Conservation (phyloP, 2,329 filamentous ascomycete species). For the Arthrobotrys conoides region DNA sequence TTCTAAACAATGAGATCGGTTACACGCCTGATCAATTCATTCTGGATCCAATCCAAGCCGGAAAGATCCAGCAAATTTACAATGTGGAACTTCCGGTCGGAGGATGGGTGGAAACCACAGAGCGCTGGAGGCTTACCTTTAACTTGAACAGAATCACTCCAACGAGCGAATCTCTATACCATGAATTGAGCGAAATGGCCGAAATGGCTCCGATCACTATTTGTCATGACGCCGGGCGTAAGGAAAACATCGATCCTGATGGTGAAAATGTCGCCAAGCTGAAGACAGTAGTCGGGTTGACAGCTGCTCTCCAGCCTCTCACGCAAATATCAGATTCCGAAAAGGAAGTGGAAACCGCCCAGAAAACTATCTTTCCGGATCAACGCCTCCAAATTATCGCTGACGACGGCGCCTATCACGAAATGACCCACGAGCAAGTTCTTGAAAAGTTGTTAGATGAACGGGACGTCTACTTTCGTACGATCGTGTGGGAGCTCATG, state of each 20-base stretch:
- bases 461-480: constrained; percentile 51
- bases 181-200: not conserved
- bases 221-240: not conserved
- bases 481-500: constrained; percentile 51
- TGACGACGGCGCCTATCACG: constrained; percentile 8
- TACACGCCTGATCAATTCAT: constrained; percentile 56
- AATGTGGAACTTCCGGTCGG: constrained; percentile 26
- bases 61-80: constrained; percentile 50
- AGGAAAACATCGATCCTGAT: constrained; percentile 36
- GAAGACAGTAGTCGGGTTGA: not conserved
- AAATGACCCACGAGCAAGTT: constrained; percentile 40
- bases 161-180: constrained; percentile 19
- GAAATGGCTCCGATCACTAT: not conserved
- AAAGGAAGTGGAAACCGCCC: not conserved
- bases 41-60: constrained; percentile 32
- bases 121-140: constrained; percentile 45
- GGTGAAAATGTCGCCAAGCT: not conserved
- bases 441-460: constrained; percentile 51
- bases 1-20: constrained; percentile 28
- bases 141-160: constrained; percentile 48
- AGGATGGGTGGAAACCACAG: constrained; percentile 35
- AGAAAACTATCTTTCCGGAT: constrained; percentile 27
- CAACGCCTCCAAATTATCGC: constrained; percentile 27
- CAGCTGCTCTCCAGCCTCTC: not conserved
- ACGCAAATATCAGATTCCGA: not conserved